Conservation (phyloP, 2,329 filamentous ascomycete species). For the Didymosphaeria variabile region DNA sequence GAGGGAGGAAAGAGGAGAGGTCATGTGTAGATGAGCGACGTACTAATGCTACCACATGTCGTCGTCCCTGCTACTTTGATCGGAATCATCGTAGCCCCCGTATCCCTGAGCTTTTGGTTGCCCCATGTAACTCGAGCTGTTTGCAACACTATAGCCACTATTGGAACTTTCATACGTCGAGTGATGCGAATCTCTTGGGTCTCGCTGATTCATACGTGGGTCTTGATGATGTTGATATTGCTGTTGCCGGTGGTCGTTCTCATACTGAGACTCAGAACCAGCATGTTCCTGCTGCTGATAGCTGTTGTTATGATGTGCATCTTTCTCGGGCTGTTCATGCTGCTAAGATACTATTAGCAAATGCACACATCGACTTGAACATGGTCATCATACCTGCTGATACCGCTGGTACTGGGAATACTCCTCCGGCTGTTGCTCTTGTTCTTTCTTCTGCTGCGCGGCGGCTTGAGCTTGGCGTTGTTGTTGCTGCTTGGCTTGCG, state of each 20-base stretch:
- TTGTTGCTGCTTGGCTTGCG: constrained; percentile 72
- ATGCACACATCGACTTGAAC: background rate
- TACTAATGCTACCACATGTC: constrained; percentile 49
- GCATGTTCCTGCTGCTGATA: constrained; percentile 20
- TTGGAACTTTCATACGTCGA: constrained; percentile 40
- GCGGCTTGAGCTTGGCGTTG: constrained; percentile 43
- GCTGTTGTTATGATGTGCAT: constrained; percentile 9
- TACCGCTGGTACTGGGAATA: constrained; percentile 52
- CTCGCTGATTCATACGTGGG: constrained; percentile 26
- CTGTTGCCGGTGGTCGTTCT: constrained; percentile 30
- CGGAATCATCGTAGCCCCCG: constrained; percentile 40
- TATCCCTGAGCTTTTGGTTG: constrained; percentile 36
- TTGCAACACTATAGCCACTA: constrained; percentile 49
- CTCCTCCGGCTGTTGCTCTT: constrained; percentile 50
- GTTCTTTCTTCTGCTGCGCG: constrained; percentile 46
- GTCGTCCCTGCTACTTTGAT: constrained; percentile 43
- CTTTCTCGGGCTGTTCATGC: constrained; percentile 29
- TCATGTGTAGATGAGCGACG: background rate
- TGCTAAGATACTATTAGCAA: constrained; percentile 24
- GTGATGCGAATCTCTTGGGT: constrained; percentile 42
- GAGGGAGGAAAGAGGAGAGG: background rate
- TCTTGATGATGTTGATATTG: constrained; percentile 34
- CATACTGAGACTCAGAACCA: constrained; percentile 19
- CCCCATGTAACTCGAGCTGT: constrained; percentile 48
- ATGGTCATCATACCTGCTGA: constrained; percentile 38